Evolutionary conservation across 2,329 filamentous ascomycete species (phyloP), one percentile per base, ranked within the genome.

Genomic region (Xylogone sp.): DNA sequence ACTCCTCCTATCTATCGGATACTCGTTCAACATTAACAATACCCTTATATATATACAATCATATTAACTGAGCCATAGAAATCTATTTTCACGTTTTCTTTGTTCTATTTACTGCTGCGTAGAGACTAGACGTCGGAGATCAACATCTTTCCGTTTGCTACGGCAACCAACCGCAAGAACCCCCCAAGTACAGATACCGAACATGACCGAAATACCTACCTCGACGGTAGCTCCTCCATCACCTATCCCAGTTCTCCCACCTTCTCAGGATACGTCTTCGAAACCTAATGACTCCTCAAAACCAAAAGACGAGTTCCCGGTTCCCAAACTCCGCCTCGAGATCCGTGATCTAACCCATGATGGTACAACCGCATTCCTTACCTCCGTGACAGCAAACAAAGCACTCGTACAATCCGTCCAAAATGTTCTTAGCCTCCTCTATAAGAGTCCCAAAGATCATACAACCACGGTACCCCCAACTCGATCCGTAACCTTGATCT

Each of bases 401-500:
- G 79, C 86, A 48, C 73, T 96, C 43, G 70, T 80, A 48, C 69
- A 73, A 12, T 83, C 87, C 52, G 79, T 92, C 27, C 68, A 77
- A 46, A 79, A 81, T 56, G 90, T 97, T 16, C 78, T 94, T 46
- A 73, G 75, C 24, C 78, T 84, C 21, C 83, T 97, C 24, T 97
- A 97, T 68, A 60, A 64, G 43, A 69, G 71, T n/a, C 72, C 74
- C 45, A 58, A 62, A 3, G 68, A 70, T 54, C 63, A 66, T 21
- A 65, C 68, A 44, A 75, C 74, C 31, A 59, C 57, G 19, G 49
- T 59, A 7, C 81, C 82, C 42, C 75, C 81, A n/a, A 94, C 90
- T 9, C 87, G 90, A 54, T 95, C 90, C 48, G 83, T 97, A 18
- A 97, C 92, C 0, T 72, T 97, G 31, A 77, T 96, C 53, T 75